phyloP scores from a whole-genome alignment of 768 basidiomycete genomes.

The Strobilomyces dryophilus region DNA sequence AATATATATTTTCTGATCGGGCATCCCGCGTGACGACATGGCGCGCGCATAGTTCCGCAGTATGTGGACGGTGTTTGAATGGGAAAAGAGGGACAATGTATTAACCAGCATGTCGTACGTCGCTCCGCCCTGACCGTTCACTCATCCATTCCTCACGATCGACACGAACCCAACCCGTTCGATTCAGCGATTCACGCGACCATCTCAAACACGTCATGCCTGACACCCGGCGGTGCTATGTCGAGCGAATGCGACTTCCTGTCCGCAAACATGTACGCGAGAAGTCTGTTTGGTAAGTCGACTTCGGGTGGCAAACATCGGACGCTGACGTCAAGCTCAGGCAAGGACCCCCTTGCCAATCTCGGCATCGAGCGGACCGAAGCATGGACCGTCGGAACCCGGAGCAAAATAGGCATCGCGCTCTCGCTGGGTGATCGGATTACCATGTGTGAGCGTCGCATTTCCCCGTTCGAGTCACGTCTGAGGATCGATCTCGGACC shows the following conservation, averaged over 20 bases:
- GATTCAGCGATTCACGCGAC: constrained; percentile 68
- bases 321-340: constrained; percentile 34
- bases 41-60: constrained; percentile 67
- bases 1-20: not conserved
- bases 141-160: not conserved
- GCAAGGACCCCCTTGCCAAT: constrained; percentile 96
- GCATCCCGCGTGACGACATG: constrained; percentile 1
- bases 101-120: constrained; percentile 77
- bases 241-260: constrained; percentile 97
- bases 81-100: constrained; percentile 99
- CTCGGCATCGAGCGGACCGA: constrained; percentile 88
- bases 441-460: constrained; percentile 45
- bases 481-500: not conserved
- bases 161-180: not conserved
- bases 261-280: constrained; percentile 94
- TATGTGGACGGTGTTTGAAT: constrained; percentile 99
- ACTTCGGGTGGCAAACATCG: not conserved
- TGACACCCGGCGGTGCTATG: constrained; percentile 83
- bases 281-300: constrained; percentile 84
- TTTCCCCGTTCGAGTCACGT: not conserved
- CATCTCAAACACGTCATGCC: constrained; percentile 94
- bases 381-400: constrained; percentile 75
- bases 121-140: not conserved
- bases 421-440: constrained; percentile 90
- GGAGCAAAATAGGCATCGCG: constrained; percentile 98